Evolutionary conservation across 768 basidiomycete species (phyloP), one percentile per base, ranked within the genome.

Genomic region (Phaffia tasmanica): DNA sequence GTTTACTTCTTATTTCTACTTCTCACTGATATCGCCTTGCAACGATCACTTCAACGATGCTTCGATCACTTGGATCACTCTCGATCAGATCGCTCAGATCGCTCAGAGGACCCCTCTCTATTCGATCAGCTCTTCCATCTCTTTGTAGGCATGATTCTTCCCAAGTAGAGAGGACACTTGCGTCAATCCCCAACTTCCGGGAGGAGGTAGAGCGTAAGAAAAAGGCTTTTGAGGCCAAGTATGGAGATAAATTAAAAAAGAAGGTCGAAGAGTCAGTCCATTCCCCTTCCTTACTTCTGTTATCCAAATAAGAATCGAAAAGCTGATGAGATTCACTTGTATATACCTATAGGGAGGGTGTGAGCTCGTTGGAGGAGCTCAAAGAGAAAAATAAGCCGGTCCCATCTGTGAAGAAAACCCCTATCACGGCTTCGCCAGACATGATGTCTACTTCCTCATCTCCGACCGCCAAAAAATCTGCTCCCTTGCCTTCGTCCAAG

Each of bases 161-260:
- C 11, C 35, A 42, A 11, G 35, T 42, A 11, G 35, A 42, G 6
- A 42, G 35, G 35, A 42, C 35, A 11, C 35, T 42, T 4, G 35
- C 35, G 35, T 42, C 35, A 11, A 42, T 42, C 11, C 35, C 35
- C 35, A 42, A 42, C 11, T 42, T 42, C 35, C 4, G 35, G 35
- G 35, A 42, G 11, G 35, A 42, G 35, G 35, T 42, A 42, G 35
- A 42, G 35, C 35, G 35, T 42, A 67, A 67, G 61, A 48, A 25
- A n/a, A 57, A 49, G 30, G 54, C 27, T 30, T 48, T 67, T 18
- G 66, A 68, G 63, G 73, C 70, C 27, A 76, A 75, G 69, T 91
- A 92, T 73, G 81, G 83, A 18, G 82, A 85, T 67, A 87, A 86
- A 73, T 76, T 93, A 48, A 81, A 79, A 55, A 78, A 80, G 71